Percentiles rank a stretch among this genome's conserved stretches.
Evolutionary conservation across 495 filamentous ascomycete species (phyloP).

Genomic region (Xylona heveae): DNA sequence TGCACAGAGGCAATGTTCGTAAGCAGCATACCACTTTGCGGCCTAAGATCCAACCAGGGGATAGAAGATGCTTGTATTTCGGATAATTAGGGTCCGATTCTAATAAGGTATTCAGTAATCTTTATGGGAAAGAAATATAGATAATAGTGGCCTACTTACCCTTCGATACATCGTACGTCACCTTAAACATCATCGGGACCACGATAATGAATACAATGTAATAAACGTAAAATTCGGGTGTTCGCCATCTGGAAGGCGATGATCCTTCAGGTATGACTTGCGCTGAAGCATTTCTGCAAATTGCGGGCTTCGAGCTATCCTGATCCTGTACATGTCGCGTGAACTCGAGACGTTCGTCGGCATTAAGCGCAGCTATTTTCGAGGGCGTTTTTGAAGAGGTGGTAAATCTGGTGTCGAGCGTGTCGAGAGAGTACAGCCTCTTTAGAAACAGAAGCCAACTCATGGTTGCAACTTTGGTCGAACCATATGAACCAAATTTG

Average conservation of each 20-base stretch:
- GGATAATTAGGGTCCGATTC: conserved; percentile 64
- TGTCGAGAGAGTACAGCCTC: conserved; percentile 64
- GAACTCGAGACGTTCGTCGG: conserved; percentile 9
- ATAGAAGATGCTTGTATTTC: conserved; percentile 48
- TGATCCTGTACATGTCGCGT: conserved; percentile 11
- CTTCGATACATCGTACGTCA: conserved; percentile 67
- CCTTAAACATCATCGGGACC: conserved; percentile 82
- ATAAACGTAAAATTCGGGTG: conserved; percentile 71
- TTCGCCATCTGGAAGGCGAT: conserved; percentile 53
- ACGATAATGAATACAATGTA: conserved; percentile 42
- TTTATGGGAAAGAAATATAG: conserved; percentile 1
- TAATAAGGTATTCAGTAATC: conserved; percentile 16
- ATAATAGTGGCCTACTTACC: conserved; percentile 32
- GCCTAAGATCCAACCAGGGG: conserved; percentile 82
- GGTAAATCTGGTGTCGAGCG: conserved; percentile 81
- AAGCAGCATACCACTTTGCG: conserved; percentile 55
- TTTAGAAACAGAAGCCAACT: conserved; percentile 22
- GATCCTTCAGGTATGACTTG: conserved; percentile 21
- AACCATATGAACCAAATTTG: no score
- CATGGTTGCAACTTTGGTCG: conserved; percentile 13
- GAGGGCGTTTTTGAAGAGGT: conserved; percentile 46
- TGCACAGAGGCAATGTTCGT: neutral
- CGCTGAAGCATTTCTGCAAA: conserved; percentile 18
- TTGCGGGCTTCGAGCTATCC: conserved; percentile 12
- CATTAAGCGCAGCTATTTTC: conserved; percentile 23